Evolutionary conservation across 1,284 basidiomycete species (phyloP).

Genomic region (Trichosporon coremiiforme): DNA sequence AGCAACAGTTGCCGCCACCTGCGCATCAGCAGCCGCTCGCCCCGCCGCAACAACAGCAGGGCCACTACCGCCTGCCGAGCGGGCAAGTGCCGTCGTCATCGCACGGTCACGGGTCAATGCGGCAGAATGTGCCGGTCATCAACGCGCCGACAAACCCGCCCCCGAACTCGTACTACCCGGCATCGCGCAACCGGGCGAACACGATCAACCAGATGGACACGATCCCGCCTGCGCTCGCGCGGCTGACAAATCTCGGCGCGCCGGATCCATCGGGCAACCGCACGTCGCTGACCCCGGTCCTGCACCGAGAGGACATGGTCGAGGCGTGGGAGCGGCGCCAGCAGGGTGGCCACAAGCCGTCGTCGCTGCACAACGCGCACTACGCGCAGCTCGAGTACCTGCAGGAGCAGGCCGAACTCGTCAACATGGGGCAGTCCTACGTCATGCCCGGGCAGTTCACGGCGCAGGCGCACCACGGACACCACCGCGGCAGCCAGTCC

Average conservation of each 20-base stretch:
- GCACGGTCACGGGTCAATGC: conserved; percentile 6
- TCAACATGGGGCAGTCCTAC: conserved; percentile 57
- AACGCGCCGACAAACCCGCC: conserved; percentile 57
- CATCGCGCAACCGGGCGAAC: conserved; percentile 71
- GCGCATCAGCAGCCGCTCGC: conserved; percentile 38
- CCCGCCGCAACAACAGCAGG: not conserved
- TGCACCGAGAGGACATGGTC: conserved; percentile 86
- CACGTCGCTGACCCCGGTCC: conserved; percentile 76
- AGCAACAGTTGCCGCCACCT: conserved; percentile 37
- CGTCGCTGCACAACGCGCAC: conserved; percentile 59
- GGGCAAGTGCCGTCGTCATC: conserved; percentile 1
- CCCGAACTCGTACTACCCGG: conserved; percentile 67
- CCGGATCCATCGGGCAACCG: conserved; percentile 73
- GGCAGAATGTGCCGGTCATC: conserved; percentile 51
- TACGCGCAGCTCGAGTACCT: conserved; percentile 86
- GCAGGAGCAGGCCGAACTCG: conserved; percentile 87
- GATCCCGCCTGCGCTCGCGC: conserved; percentile 85
- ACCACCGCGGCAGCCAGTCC: conserved; percentile 37
- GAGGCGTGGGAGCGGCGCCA: conserved; percentile 80
- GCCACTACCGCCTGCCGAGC: conserved; percentile 3
- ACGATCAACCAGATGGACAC: conserved; percentile 83
- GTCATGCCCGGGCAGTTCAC: conserved; percentile 50
- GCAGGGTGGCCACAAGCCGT: conserved; percentile 57
- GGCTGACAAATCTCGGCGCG: conserved; percentile 79
- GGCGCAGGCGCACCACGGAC: conserved; percentile 19